phyloP scores from a whole-genome alignment of 345 rosid genomes.

The Bruguiera sexangula region DNA sequence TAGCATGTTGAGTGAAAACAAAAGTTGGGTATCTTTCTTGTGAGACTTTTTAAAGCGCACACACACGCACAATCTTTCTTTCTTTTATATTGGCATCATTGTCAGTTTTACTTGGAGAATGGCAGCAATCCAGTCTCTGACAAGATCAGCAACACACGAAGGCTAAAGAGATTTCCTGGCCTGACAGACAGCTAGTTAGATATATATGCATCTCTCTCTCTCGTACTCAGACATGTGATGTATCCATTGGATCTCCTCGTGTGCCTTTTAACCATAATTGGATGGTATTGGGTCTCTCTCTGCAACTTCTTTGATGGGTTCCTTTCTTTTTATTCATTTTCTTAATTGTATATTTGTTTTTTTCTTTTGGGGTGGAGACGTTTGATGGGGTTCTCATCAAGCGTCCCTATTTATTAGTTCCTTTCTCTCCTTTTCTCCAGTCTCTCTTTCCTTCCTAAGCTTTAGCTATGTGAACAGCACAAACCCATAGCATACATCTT shows the following conservation, averaged over 20 bases:
- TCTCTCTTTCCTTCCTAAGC: background rate
- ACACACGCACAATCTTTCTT: background rate
- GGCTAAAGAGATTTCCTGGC: conserved; percentile 20
- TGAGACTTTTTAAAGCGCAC: conserved; percentile 9
- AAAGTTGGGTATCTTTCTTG: conserved; percentile 16
- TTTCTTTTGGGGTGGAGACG: conserved; percentile 9
- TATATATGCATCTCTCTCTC: background rate
- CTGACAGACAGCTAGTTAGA: conserved; percentile 7
- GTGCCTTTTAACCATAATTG: conserved; percentile 23
- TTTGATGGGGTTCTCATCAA: conserved; percentile 2
- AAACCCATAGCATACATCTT: background rate
- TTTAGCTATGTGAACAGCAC: background rate
- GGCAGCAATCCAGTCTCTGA: conserved; percentile 17
- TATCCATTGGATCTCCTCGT: conserved; percentile 11
- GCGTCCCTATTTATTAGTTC: background rate
- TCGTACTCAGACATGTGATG: background rate
- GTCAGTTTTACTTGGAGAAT: conserved; percentile 11
- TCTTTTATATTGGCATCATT: conserved; percentile 18
- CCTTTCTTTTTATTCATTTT: background rate
- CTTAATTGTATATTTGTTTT: background rate
- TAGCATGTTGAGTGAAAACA: background rate
- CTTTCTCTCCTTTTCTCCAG: background rate
- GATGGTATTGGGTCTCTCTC: conserved; percentile 31
- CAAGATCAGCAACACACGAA: conserved; percentile 23
- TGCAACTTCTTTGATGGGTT: conserved; percentile 29